Base-by-base conservation (phyloP, 2,329 filamentous ascomycete species). In the Coleophoma eucalyptorum region DNA sequence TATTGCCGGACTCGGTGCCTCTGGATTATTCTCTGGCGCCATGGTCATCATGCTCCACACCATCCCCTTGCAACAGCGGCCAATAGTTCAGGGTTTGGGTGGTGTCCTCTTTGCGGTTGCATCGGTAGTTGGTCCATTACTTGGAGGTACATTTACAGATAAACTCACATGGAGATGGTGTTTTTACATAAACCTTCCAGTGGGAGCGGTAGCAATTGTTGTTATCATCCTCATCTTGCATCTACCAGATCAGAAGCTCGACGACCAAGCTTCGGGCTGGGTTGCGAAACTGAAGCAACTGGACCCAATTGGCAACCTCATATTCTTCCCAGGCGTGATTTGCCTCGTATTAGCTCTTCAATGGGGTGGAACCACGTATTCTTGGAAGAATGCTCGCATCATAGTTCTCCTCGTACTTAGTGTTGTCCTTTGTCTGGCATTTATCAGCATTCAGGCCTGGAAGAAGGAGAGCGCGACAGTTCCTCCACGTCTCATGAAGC, bases 151-250 rank as follows among this genome's bases (percentile, higher is more conserved):
- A 11, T 65, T 67, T 35, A 63, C 58, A 4, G 49, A 66, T 42
- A 62, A 64, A 0, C 68, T 72, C 1, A 61, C 67, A 1, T 56
- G 72, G 34, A 56, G 63, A 5, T 69, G 69, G 53, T 53, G 51
- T 20, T 53, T 53, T 16, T 53, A 76, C 4, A 35, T 48, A 19
- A 47, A 37, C 40, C 18, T 78, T 21, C 75, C 75, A 4, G 68
- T 77, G 48, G 72, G 71, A n/a, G 81, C 78, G 2, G 58, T 76
- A 2, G 80, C 80, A 12, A 79, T 86, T 58, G 44, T 78, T 34
- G 74, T 85, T 37, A 69, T 84, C n/a, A 59, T 81, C 26, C 75
- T 86, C 59, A 79, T 81, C 56, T 71, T 87, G 21, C 78, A 85
- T 57, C 64, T 87, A 19, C 76, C 84, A 49, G 83, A 79, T 2